Conservation (phyloP, 345 rosid genomes). For the Euphorbia lathyris region DNA sequence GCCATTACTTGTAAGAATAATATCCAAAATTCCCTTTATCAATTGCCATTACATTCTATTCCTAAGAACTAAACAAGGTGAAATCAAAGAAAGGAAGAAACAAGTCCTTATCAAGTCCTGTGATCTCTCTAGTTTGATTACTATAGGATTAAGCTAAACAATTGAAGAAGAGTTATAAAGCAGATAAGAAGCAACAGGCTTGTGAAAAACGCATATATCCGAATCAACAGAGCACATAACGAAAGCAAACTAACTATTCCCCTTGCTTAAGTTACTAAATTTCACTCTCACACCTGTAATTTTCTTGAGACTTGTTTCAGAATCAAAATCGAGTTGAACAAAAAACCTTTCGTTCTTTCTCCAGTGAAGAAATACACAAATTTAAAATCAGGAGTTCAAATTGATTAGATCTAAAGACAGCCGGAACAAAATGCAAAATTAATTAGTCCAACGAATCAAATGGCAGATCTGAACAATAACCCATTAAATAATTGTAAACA, state of each 20-base stretch:
- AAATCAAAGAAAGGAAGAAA: background rate
- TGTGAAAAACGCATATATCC: too few species aligned
- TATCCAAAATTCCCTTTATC: too few species aligned
- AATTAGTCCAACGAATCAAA: background rate
- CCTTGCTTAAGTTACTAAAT: background rate
- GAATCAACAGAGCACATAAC: background rate
- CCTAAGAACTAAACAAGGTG: background rate
- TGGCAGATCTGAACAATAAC: background rate
- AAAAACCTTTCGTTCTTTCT: background rate
- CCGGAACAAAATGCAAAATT: background rate
- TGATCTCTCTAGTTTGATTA: background rate
- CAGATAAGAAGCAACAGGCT: too few species aligned
- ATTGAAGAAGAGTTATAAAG: too few species aligned
- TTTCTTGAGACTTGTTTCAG: background rate
- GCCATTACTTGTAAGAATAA: too few species aligned
- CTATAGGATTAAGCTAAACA: too few species aligned
- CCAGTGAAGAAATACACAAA: background rate
- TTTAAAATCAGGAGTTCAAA: background rate
- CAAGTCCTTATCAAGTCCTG: background rate
- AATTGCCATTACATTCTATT: background rate
- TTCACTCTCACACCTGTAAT: background rate
- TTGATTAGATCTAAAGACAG: background rate
- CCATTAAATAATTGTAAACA: background rate
- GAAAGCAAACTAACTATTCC: background rate
- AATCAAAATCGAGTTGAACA: background rate